Evolutionary conservation across 768 basidiomycete species (phyloP), one percentile per base, ranked within the genome.

Genomic region (Leccinum truebloodii): DNA sequence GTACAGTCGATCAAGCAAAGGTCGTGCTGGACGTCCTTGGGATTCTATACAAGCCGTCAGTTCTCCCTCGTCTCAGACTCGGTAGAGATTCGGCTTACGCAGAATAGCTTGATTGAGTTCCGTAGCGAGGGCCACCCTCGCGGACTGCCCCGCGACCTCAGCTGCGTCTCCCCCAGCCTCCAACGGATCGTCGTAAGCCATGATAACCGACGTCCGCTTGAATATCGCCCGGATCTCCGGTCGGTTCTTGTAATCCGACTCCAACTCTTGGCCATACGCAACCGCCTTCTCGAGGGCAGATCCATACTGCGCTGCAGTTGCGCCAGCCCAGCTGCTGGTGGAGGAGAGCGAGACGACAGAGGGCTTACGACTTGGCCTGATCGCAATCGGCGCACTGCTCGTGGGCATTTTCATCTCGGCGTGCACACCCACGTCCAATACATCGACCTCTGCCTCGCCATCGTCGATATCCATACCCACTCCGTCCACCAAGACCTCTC

Each of bases 81-180:
- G 6, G 37, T 3, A 57, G 16, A 48, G 54, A 41, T 37, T 52
- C 49, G 50, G 75, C 86, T 65, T 66, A 94, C 93, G 89, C 56
- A 95, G 77, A 59, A 95, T 92, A 44, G 87, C 90, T 71, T 86
- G 81, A 67, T 95, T 94, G 41, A 94, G 72, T 75, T 92, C 90
- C 60, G 84, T 86, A 30, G 89, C 88, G 58, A 94, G 79, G 37
- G 79, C 72, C 56, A 83, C 78, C 60, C 90, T 79, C 32, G 89
- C 85, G 48, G 82, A 83, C 60, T 86, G 82, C 44, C 91, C 86
- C 9, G 85, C 90, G 22, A 91, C 81, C 63, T 84, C 85, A 20
- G 86, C 83, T 16, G 85, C 83, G 34, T 84, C 80, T 13, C 88
- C 88, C 4, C 84, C 85, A 6, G 83, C 87, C 58, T 82, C 83